Conservation (phyloP, 2,329 filamentous ascomycete species). For the Daldinia eschscholtzii region DNA sequence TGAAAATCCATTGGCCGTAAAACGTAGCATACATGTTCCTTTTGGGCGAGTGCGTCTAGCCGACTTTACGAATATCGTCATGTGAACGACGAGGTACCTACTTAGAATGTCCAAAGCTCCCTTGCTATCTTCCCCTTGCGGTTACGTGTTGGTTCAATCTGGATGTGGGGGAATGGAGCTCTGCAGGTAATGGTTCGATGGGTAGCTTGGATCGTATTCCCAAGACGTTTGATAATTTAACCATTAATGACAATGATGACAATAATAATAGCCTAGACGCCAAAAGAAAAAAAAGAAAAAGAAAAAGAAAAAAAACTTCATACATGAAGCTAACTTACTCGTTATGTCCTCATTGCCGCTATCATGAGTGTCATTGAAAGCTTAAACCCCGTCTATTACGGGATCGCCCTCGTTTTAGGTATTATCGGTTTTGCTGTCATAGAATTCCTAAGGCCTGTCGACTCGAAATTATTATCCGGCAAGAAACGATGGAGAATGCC, state of each 20-base stretch:
- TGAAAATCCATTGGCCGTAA: not conserved
- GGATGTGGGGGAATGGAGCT: not conserved
- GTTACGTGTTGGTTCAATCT: not conserved
- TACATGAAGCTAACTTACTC: not conserved
- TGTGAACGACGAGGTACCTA: not conserved
- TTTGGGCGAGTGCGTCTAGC: not conserved
- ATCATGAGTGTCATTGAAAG: not conserved
- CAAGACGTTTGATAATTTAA: not conserved
- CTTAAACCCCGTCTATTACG: not conserved
- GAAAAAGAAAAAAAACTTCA: no score
- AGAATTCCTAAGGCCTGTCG: constrained; percentile 2
- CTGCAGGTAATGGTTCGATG: not conserved
- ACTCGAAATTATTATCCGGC: not conserved
- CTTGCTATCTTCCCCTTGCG: not conserved
- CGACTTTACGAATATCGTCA: not conserved
- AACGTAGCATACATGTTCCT: not conserved
- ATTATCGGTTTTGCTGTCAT: not conserved
- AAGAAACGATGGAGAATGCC: constrained; percentile 26
- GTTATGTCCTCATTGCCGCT: not conserved
- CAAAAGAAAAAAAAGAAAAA: no score
- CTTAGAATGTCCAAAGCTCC: not conserved
- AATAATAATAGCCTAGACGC: not conserved
- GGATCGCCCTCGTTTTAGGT: not conserved
- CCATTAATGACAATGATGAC: not conserved
- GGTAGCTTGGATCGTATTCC: no score